A percentile compares a stretch with the other conserved stretches of the same genome.
Evolutionary conservation across 2,329 filamentous ascomycete genomes (phyloP).

Genomic region (Lachnellula arida): DNA sequence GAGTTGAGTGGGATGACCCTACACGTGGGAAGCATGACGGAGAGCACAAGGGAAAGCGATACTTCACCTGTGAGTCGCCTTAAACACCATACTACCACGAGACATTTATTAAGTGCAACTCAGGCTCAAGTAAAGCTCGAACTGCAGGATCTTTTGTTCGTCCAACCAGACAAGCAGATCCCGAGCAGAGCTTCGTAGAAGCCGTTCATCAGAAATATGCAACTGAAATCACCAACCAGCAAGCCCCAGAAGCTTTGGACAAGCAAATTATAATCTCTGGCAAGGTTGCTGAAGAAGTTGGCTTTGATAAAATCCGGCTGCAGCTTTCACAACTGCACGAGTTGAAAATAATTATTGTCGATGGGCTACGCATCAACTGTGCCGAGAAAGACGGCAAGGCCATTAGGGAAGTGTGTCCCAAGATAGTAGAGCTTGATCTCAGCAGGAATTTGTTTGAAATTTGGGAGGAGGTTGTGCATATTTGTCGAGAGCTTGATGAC

Average conservation of each 20-base stretch:
- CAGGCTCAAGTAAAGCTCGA: slow-evolving; percentile 55
- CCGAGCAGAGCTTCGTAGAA: slow-evolving; percentile 67
- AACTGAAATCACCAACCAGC: slow-evolving; percentile 42
- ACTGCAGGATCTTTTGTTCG: slow-evolving; percentile 85
- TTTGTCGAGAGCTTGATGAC: slow-evolving; percentile 65
- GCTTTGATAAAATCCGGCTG: slow-evolving; percentile 85
- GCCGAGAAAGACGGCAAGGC: slow-evolving; percentile 33
- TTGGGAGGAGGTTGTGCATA: slow-evolving; percentile 61
- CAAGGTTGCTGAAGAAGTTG: slow-evolving; percentile 89
- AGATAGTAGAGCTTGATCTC: slow-evolving; percentile 75
- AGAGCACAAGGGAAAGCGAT: slow-evolving; percentile 69
- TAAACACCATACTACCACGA: neutral
- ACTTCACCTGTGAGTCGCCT: slow-evolving; percentile 68
- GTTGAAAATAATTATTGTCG: slow-evolving; percentile 75
- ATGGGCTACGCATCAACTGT: slow-evolving; percentile 61
- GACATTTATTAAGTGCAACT: neutral
- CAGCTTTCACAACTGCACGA: slow-evolving; percentile 75
- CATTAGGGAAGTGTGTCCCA: slow-evolving; percentile 52
- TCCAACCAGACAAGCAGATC: slow-evolving; percentile 65
- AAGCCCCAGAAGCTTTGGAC: slow-evolving; percentile 30
- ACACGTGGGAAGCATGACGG: slow-evolving; percentile 87
- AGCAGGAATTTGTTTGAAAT: slow-evolving; percentile 75
- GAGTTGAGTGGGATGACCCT: slow-evolving; percentile 94
- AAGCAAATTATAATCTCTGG: slow-evolving; percentile 63
- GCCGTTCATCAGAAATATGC: slow-evolving; percentile 84